A percentile compares a stretch with the other conserved stretches of the same genome.
phyloP scores from a whole-genome alignment of 768 basidiomycete species.

The Lactifluus echinatus region DNA sequence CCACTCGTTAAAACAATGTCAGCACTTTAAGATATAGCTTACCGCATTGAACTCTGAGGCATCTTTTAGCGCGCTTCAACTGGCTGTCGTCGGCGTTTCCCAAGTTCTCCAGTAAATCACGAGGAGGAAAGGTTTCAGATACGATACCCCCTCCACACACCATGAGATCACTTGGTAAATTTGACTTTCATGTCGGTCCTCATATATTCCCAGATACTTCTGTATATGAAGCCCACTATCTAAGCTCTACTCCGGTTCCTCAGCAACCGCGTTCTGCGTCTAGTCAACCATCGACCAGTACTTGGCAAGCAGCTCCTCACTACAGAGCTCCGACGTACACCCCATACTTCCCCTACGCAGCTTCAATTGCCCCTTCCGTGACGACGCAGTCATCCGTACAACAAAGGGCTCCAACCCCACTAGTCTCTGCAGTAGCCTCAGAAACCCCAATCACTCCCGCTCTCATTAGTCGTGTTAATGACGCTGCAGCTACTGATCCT shows the following conservation, averaged over 20 bases:
- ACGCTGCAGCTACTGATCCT: conserved; percentile 57
- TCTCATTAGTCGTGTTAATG: conserved; percentile 55
- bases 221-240: conserved; percentile 68
- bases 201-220: conserved; percentile 60
- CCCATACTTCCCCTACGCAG: not conserved
- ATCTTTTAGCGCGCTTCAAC: conserved; percentile 51
- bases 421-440: conserved; percentile 38
- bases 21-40: conserved; percentile 16
- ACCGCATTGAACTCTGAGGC: conserved; percentile 11
- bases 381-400: conserved; percentile 12
- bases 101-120: conserved; percentile 59
- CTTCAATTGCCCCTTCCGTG: not conserved
- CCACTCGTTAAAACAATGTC: conserved; percentile 67
- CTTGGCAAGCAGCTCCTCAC: conserved; percentile 14
- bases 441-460: conserved; percentile 45
- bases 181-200: conserved; percentile 67
- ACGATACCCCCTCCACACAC: conserved; percentile 56
- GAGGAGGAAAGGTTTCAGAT: conserved; percentile 48
- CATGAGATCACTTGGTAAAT: conserved; percentile 55
- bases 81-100: conserved; percentile 61
- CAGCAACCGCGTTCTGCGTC: conserved; percentile 21
- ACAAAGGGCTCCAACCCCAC: conserved; percentile 30
- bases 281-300: conserved; percentile 22
- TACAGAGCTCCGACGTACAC: conserved; percentile 14
- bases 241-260: conserved; percentile 27